A percentile compares a stretch with the other conserved stretches of the same genome.
Conservation (phyloP, 2,329 filamentous ascomycete species). For the Diaporthe sp. region DNA sequence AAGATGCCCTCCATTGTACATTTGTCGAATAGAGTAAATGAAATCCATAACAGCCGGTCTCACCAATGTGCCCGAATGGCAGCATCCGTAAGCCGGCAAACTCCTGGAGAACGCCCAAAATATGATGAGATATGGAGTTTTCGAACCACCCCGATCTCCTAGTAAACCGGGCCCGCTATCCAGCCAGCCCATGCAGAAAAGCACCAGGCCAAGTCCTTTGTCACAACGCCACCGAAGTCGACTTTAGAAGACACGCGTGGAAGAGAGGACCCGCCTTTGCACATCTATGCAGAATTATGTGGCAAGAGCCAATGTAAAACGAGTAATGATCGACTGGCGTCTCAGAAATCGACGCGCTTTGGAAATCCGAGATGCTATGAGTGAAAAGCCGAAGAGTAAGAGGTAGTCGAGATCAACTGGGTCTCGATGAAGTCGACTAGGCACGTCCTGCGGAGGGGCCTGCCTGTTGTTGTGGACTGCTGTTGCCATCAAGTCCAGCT, state of each 20-base stretch:
- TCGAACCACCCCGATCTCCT: constrained; percentile 17
- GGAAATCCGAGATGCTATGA: constrained; percentile 20
- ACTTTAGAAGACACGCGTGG: constrained; percentile 35
- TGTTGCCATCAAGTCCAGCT: constrained; percentile 36
- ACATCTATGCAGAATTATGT: constrained; percentile 39
- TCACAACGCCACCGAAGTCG: constrained; percentile 36
- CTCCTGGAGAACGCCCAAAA: constrained; percentile 36
- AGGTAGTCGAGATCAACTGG: neutral
- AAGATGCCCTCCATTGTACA: constrained; percentile 36
- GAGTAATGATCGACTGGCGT: constrained; percentile 32
- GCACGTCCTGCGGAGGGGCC: constrained; percentile 36
- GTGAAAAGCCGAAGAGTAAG: constrained; percentile 14
- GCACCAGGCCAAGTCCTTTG: constrained; percentile 28
- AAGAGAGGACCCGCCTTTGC: constrained; percentile 24
- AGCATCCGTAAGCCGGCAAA: constrained; percentile 24
- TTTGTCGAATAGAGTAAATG: constrained; percentile 36
- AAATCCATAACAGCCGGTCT: constrained; percentile 36
- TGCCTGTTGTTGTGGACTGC: constrained; percentile 30
- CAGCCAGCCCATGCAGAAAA: constrained; percentile 38
- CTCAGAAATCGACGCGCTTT: constrained; percentile 15
- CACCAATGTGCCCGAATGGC: constrained; percentile 20
- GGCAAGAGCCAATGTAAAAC: constrained; percentile 30
- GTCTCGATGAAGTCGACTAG: constrained; percentile 4
- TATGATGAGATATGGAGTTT: constrained; percentile 30
- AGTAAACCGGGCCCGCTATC: constrained; percentile 35